Evolutionary conservation across 1,284 basidiomycete species (phyloP).

Genomic region (Ganoderma boninense): DNA sequence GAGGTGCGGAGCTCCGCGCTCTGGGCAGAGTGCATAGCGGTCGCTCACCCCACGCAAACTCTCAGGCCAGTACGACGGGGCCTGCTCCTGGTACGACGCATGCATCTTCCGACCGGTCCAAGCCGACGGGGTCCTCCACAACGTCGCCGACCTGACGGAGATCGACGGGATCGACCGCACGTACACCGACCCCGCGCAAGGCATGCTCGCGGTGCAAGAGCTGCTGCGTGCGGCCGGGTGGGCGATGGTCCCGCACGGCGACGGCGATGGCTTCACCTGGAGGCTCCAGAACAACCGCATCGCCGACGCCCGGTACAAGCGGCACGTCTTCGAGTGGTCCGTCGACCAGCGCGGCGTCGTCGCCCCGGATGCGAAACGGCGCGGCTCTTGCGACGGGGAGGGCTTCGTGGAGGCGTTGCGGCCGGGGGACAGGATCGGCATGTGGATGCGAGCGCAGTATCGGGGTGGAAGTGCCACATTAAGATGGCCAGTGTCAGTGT

Average conservation of each 20-base stretch:
- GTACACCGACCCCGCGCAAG: background rate
- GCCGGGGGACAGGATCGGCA: slow-evolving; percentile 19
- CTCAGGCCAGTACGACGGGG: background rate
- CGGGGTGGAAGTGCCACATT: slow-evolving; percentile 13
- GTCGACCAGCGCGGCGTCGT: background rate
- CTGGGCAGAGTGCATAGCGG: too few species aligned
- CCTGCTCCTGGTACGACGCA: slow-evolving; percentile 3
- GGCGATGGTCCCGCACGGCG: background rate
- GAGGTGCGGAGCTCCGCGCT: background rate
- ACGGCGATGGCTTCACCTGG: background rate
- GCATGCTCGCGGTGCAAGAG: background rate
- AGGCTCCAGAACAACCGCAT: slow-evolving; percentile 3
- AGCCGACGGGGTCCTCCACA: background rate
- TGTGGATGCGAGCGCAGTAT: slow-evolving; percentile 22
- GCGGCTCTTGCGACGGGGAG: background rate
- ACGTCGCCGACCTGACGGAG: background rate
- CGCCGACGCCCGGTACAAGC: background rate
- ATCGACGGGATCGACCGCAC: background rate
- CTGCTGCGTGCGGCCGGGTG: background rate
- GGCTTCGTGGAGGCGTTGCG: slow-evolving; percentile 13
- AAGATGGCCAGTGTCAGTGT: slow-evolving; percentile 7
- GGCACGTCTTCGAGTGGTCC: background rate
- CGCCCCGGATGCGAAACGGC: background rate
- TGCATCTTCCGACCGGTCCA: background rate
- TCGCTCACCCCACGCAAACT: background rate